Base-by-base conservation (phyloP, 495 filamentous ascomycete species). In the Pyrenula aspistea region DNA sequence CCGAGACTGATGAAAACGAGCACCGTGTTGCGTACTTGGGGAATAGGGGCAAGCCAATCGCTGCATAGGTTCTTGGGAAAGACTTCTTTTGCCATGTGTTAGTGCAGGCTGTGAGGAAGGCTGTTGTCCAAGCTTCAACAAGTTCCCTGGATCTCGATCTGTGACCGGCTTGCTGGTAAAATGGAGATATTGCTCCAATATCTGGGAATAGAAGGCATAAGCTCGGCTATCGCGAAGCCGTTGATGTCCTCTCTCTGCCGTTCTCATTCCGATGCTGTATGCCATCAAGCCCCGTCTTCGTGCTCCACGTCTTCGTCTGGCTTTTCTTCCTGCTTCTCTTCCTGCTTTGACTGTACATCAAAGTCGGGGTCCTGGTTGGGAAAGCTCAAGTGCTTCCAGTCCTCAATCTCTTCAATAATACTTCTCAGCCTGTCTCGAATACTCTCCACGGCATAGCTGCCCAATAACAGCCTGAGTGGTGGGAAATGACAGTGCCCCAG, bases 361-460 rank as follows among this genome's bases (percentile, higher is more conserved):
- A 4, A 8, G 15, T 42, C 31, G 4, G 31, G 31, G 31, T 42
- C 31, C 31, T 42, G 31, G 15, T 42, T 42, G 4, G 31, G 31
- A 42, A 80, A 79, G 66, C 87, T 89, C 10, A 93, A 69, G 66
- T 88, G 81, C 60, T 88, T 89, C 88, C 88, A 93, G 67, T 93
- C 88, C 71, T 93, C 88, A 63, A 94, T 83, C 76, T 98, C 93
- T 69, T 98, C 93, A 49, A 89, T 97, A 47, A 95, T 86, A 58
- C 85, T 89, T 61, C 90, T 78, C 59, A 98, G 64, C 24, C 92
- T 76, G 71, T 98, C 93, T 22, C 93, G 75, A 56, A 96, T 90
- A 64, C 89, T 95, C 71, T 98, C 92, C 25, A 97, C 90, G 0
- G 93, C 93, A 71, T 94, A 96, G 49, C 85, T 91, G 0, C 93